Evolutionary conservation across 495 filamentous ascomycete species (phyloP), one percentile per base, ranked within the genome.

Genomic region (Xylaria acuta): DNA sequence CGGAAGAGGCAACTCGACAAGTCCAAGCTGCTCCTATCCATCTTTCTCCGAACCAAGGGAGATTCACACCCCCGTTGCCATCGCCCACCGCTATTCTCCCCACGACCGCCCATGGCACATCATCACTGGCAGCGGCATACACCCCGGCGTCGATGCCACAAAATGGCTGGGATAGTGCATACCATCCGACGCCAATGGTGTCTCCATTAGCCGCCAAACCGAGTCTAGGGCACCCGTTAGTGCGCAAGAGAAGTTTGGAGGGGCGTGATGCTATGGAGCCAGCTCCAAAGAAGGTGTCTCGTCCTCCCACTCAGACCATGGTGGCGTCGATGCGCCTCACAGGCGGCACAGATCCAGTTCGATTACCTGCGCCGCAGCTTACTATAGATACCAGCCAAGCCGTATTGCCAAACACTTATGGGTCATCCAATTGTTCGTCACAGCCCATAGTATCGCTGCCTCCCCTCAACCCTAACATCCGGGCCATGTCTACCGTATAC

Each of bases 201-300:
- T 91, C 91, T 14, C 88, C 90, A 2, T 81, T 89, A n/a, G 80
- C 83, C 20, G 63, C 79, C 41, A 82, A 88, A 70, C 85, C 87
- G 6, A 84, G 84, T 40, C 76, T 84, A 32, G 83, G 83, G 40
- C 81, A 84, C 27, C 58, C 77, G 59, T 72, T 78, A 65, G 72
- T 83, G 45, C 85, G 90, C 70, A 98, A 98, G 82, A 86, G 94
- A 68, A 92, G 88, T 70, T 86, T 88, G 45, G 94, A 97, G 45
- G 88, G 90, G 16, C 54, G 64, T 9, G 84, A 87, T 14, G 81
- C 79, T 36, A 80, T 85, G 12, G 91, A 95, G 68, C 91, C 90
- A 25, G 88, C 92, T 12, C 81, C 90, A 12, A 97, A 97, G 83
- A 85, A 92, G 71, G 22, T 64, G 22, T 51, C 64, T 40, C 77